Evolutionary conservation across 768 basidiomycete species (phyloP).

Genomic region (Imleria badia): DNA sequence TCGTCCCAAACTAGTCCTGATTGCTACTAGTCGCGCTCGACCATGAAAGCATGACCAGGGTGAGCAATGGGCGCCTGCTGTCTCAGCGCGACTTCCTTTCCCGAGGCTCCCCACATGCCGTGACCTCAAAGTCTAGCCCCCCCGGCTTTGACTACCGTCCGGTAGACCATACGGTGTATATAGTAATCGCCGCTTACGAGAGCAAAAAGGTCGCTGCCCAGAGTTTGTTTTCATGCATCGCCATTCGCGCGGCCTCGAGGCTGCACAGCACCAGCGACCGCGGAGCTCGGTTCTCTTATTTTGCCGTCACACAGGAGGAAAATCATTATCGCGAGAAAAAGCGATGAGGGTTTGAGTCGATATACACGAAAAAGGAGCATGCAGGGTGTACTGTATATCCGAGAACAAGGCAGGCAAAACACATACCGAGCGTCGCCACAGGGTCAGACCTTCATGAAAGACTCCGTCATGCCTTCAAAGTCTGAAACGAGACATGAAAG

Average conservation of each 20-base stretch:
- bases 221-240: not conserved
- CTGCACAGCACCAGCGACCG: not conserved
- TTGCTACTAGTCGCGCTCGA: not conserved
- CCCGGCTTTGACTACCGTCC: not conserved
- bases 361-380: not conserved
- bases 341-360: not conserved
- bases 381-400: not conserved
- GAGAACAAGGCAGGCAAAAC: not conserved
- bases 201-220: not conserved
- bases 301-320: not conserved
- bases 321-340: not conserved
- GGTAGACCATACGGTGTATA: not conserved
- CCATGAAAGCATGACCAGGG: too few species aligned
- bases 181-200: not conserved
- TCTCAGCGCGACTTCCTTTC: too few species aligned
- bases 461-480: constrained; percentile 16
- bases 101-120: not conserved
- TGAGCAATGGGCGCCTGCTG: too few species aligned
- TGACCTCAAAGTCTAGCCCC: not conserved
- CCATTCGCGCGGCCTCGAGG: not conserved
- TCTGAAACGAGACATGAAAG: constrained; percentile 5
- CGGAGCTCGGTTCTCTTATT: not conserved
- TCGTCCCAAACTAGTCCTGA: too few species aligned
- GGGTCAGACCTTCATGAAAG: constrained; percentile 21
- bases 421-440: not conserved